Percentiles rank a stretch among this genome's conserved stretches.
phyloP scores from a whole-genome alignment of 106 monocot genomes.

The Vanilla planifolia region DNA sequence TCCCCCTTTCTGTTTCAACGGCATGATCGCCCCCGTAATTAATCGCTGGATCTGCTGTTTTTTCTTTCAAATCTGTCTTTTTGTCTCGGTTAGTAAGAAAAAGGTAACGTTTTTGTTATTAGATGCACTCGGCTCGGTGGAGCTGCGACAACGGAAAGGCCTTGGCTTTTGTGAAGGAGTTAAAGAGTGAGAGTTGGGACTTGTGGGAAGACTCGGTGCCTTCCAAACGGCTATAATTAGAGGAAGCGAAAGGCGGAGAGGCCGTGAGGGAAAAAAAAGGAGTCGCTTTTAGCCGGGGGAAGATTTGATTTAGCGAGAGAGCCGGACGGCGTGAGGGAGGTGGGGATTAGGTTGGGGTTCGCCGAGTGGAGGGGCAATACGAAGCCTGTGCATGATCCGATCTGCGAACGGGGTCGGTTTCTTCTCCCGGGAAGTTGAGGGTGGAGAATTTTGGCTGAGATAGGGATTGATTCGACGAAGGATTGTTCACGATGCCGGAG shows the following conservation, averaged over 20 bases:
- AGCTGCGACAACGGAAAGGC: too few relatives aligned
- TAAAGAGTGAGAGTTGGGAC: conserved; percentile 1
- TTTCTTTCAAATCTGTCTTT: too few relatives aligned
- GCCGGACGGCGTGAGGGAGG: not conserved
- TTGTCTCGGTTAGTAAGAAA: too few relatives aligned
- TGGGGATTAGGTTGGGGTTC: conserved; percentile 1
- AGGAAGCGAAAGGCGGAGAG: not conserved
- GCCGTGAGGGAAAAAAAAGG: not conserved
- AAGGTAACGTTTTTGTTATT: too few relatives aligned
- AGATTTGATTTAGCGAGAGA: not conserved
- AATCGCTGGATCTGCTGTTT: too few relatives aligned
- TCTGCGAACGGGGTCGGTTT: not conserved
- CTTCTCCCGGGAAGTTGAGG: not conserved
- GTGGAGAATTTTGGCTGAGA: not conserved
- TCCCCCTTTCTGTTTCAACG: too few relatives aligned
- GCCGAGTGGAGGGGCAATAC: not conserved
- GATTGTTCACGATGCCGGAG: conserved; percentile 22
- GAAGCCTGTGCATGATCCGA: conserved; percentile 4
- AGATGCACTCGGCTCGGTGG: too few relatives aligned
- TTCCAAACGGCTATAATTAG: conserved; percentile 28
- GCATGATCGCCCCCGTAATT: too few relatives aligned
- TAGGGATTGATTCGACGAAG: conserved; percentile 5
- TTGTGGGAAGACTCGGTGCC: not conserved
- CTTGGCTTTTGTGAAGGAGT: too few relatives aligned
- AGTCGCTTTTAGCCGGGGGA: too few relatives aligned